Base-by-base conservation (phyloP, 2,329 filamentous ascomycete genomes). In the Piedraia hortae region DNA sequence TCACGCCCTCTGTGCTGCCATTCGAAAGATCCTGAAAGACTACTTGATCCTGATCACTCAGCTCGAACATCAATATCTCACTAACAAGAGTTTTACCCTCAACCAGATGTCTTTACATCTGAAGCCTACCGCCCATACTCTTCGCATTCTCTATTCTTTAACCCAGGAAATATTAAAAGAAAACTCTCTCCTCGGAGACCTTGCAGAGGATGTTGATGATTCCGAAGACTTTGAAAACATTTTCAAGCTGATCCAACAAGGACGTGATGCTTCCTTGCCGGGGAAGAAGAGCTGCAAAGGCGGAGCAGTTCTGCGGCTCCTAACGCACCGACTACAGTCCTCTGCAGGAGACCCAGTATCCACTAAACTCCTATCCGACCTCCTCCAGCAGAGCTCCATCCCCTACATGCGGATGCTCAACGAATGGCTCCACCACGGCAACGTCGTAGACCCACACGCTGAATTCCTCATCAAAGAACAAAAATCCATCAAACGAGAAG, bases 361-460 rank as follows among this genome's bases (percentile, higher is more conserved):
- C 10, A 63, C 75, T 30, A 62, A 67, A 12, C 48, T 97, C 10
- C 56, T 97, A 6, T 85, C 75, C 6, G 70, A 68, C 3, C 48
- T 97, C 13, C 47, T 97, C 18, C 61, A 75, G 25, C 82, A 93
- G 44, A 71, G 82, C 1, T 91, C 80, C 37, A 63, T 71, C 24
- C 85, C 85, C 0, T 97, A 97, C 42, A 91, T 93, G 80, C 60
- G 62, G 18, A 97, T 97, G 85, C 52, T 97, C 28, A 97, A 97
- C 38, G 82, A 93, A 43, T 97, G 85, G 85, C 53, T 97, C 9
- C 85, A 97, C 39, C 82, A 89, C 38, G 85, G 85, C 17, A 77
- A 71, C 21, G 93, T 97, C 44, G 75, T 72, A 37, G 85, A 97
- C 42, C 77, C 80, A 1, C 82, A 93, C 42, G 62, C 68, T 1